phyloP scores from a whole-genome alignment of 192 early-diverging fungal species.

The Tieghemiomyces parasiticus region DNA sequence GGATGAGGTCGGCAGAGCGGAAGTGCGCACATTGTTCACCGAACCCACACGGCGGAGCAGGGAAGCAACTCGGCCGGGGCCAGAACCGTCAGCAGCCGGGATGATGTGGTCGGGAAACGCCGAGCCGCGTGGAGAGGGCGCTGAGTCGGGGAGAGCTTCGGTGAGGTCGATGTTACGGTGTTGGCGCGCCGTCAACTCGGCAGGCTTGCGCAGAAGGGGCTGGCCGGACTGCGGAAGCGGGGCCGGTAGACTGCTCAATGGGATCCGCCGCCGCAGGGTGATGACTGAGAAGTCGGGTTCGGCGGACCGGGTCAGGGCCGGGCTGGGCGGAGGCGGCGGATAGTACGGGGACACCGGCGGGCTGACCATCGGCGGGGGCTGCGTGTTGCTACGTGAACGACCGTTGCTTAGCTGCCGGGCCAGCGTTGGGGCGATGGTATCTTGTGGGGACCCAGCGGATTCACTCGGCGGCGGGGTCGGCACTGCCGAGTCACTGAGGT shows the following conservation, averaged over 20 bases:
- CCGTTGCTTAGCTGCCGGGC: too few species aligned
- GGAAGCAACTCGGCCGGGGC: not conserved
- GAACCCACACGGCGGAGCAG: not conserved
- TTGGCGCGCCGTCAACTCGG: not conserved
- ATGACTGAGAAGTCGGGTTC: constrained; percentile 2
- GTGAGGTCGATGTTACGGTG: not conserved
- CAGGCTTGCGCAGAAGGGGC: not conserved
- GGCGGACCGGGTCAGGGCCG: not conserved
- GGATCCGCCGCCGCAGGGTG: constrained; percentile 7
- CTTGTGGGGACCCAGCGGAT: not conserved
- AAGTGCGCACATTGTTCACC: not conserved
- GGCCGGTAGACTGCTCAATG: constrained; percentile 3
- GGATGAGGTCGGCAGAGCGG: not conserved
- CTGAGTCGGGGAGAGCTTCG: not conserved
- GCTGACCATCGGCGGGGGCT: not conserved
- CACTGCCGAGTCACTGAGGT: not conserved
- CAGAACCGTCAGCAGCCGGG: not conserved
- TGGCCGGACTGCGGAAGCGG: not conserved
- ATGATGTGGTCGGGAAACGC: not conserved
- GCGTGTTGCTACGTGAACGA: constrained; percentile 5
- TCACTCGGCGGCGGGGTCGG: not conserved
- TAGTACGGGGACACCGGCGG: not conserved
- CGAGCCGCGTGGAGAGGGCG: not conserved
- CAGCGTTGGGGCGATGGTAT: not conserved
- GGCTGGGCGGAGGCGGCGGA: not conserved